Percentiles rank a stretch among this genome's conserved stretches.
These are phyloP conservation scores for Eragrostis curvula DNA, from an alignment of 176 grass and related monocot species.

Conservation along the genomic window DNA sequence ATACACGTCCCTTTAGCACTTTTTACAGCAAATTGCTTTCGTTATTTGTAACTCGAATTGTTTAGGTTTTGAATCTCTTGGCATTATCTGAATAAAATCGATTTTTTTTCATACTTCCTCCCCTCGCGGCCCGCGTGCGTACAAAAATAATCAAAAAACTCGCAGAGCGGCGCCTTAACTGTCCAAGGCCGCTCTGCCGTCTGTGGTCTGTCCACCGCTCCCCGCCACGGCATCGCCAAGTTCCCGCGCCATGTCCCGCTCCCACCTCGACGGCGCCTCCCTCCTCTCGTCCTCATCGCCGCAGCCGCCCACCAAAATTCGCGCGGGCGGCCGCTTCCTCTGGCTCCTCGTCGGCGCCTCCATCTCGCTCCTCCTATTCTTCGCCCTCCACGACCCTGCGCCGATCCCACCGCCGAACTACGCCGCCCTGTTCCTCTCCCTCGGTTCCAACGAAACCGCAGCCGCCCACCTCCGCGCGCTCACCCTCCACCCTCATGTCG, in stretches of 20 bases:
- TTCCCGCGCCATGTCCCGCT: conserved; percentile 35
- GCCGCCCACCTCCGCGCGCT: conserved; percentile 69
- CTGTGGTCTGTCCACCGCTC: no score
- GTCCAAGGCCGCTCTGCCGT: not conserved
- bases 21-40: not conserved
- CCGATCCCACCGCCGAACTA: conserved; percentile 38
- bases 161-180: not conserved
- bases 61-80: no score
- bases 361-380: conserved; percentile 20
- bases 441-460: conserved; percentile 72
- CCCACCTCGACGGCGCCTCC: conserved; percentile 36
- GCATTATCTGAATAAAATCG: not conserved
- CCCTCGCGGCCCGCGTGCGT: not conserved
- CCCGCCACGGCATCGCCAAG: no score
- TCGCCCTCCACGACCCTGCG: conserved; percentile 9
- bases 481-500: conserved; percentile 78
- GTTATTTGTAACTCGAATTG: not conserved
- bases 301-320: not conserved
- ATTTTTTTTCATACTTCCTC: no score
- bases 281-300: conserved; percentile 27
- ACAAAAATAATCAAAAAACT: not conserved
- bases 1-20: no score
- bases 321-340: not conserved
- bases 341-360: conserved; percentile 8
- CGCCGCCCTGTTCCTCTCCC: conserved; percentile 63